Conservation (phyloP, 2,329 filamentous ascomycete genomes). For the Clonostachys chloroleuca region DNA sequence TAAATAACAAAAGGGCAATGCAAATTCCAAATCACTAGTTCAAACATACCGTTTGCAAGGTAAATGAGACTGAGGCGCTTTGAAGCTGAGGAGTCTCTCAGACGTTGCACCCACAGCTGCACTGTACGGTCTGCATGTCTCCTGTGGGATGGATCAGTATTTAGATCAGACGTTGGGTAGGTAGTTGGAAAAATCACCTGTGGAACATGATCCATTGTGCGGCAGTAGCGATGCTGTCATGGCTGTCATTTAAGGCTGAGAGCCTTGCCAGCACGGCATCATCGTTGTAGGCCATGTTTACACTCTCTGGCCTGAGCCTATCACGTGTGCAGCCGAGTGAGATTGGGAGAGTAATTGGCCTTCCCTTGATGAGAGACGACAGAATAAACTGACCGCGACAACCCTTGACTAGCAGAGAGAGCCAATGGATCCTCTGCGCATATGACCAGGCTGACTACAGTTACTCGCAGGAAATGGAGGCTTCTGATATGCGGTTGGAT, state of each 20-base stretch:
- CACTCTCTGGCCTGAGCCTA: neutral
- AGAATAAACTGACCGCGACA: conserved; percentile 1
- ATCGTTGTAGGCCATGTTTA: conserved; percentile 85
- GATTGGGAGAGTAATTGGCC: too few species aligned
- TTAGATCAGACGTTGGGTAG: neutral
- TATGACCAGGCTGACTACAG: too few species aligned
- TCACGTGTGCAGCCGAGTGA: too few species aligned
- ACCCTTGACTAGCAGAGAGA: neutral
- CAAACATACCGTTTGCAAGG: conserved; percentile 79
- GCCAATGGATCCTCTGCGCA: too few species aligned
- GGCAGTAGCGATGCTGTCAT: conserved; percentile 93
- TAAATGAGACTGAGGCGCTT: conserved; percentile 92
- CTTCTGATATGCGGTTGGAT: too few species aligned
- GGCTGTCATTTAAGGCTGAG: conserved; percentile 91
- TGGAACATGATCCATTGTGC: conserved; percentile 99
- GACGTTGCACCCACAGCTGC: conserved; percentile 82
- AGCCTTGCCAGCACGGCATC: conserved; percentile 94
- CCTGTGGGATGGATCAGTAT: conserved; percentile 37
- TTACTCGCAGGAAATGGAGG: too few species aligned
- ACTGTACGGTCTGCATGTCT: conserved; percentile 90
- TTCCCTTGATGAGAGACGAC: too few species aligned
- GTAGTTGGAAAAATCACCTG: conserved; percentile 56
- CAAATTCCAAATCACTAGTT: too few species aligned
- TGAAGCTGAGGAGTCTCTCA: conserved; percentile 81
- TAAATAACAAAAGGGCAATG: neutral